Base-by-base conservation (phyloP, 2,329 filamentous ascomycete genomes). In the Fusarium sublunatum region DNA sequence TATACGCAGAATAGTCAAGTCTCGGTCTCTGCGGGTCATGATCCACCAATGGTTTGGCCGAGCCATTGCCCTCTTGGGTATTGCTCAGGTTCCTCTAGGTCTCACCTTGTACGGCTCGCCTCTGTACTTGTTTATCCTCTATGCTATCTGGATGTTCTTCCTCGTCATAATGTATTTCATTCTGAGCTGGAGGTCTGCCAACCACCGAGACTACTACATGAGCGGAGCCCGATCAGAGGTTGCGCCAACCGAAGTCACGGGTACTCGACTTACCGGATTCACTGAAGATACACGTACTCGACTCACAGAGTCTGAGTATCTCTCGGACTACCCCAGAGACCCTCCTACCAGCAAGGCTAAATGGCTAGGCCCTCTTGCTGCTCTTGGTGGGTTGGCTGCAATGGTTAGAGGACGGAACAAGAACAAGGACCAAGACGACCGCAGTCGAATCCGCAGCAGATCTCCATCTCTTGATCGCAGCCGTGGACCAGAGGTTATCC, bases 41-140 rank as follows among this genome's bases (percentile, higher is more conserved):
- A 76, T 98, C 38, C 95, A 99, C 78, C 91, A 93, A 73, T 97
- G 95, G 92, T 78, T 91, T 15, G 95, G 95, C 15, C 84, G 93
- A 54, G 79, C 86, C 1, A 87, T 94, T 69, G 90, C 91, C 3
- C 77, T 98, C 15, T 81, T 99, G 5, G 95, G 92, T 1, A 88
- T 98, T 65, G 85, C 89, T 4, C 95, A 99, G 74, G 87, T 99
- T 10, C 91, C 95, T 0, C 82, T 99, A 1, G 95, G 95, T 0
- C 82, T 99, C 42, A 93, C 93, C 0, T 82, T 99, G 2, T 99
- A 97, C 71, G 95, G 95, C 6, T 97, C 93, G 28, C 94, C 95
- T 6, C 87, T 90, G 70, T 86, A 85, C 34, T 83, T 93, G 4
- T 99, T 98, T 74, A 88, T 99, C 48, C 81, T 98, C 4, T 99